These are phyloP conservation scores for Helicocarpus griseus DNA, from an alignment of 2,329 filamentous ascomycete species.

Conservation along the genomic window DNA sequence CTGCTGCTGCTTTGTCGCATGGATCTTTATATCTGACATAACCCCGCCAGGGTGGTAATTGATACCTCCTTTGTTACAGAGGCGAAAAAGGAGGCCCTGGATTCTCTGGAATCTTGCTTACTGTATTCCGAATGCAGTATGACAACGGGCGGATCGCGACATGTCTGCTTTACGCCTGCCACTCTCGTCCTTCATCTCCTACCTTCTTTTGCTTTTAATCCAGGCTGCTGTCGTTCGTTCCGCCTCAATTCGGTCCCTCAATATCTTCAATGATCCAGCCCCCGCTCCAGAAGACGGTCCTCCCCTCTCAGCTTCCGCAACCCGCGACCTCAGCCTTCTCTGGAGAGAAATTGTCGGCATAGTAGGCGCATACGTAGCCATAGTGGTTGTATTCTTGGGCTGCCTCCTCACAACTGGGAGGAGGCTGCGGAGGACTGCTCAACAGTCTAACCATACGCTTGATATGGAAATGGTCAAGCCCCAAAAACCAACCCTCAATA, in stretches of 20 bases:
- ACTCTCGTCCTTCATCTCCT: neutral
- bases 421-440: conserved; percentile 42
- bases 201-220: conserved; percentile 1
- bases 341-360: conserved; percentile 78
- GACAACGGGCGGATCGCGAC: neutral
- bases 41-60: conserved; percentile 1
- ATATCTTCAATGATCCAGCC: conserved; percentile 47
- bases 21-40: conserved; percentile 1
- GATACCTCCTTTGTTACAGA: neutral
- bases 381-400: conserved; percentile 62
- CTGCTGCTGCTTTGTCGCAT: neutral
- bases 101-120: neutral
- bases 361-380: conserved; percentile 71
- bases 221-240: neutral
- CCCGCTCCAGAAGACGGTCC: conserved; percentile 53
- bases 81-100: neutral
- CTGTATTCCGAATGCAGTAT: conserved; percentile 2
- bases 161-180: conserved; percentile 4
- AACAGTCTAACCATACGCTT: conserved; percentile 42
- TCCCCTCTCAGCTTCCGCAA: conserved; percentile 47
- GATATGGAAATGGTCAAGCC: conserved; percentile 51
- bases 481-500: conserved; percentile 18
- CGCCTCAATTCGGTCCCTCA: conserved; percentile 19
- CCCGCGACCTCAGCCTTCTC: conserved; percentile 55
- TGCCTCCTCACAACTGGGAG: conserved; percentile 53